Base-by-base conservation (phyloP, 805 yeast genomes). In the Maudiozyma turicensis region DNA sequence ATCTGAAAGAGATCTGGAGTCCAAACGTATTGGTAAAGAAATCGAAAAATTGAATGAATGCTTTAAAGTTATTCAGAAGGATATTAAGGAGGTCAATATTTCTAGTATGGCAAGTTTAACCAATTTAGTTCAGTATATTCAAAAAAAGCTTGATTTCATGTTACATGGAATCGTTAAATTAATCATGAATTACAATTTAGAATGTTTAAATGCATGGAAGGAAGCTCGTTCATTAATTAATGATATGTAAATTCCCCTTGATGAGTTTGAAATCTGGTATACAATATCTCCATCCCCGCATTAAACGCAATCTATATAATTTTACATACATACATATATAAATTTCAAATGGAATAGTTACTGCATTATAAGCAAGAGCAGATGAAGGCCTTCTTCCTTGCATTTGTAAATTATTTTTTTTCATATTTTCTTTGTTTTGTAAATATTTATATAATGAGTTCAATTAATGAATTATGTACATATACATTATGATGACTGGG, bases 41-140 rank as follows among this genome's bases (percentile, higher is more conserved):
- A 51, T 72, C 13, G 59, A 52, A 0, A 71, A 71, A 49, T 51
- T 73, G 31, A 64, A 67, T 14, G 74, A 72, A 37, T 72, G 76
- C 50, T 65, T 67, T 33, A 58, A 58, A 26, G 58, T 72, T 13
- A 63, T 69, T 1, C 51, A 62, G 7, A 63, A 58, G 43, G 77
- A 73, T 52, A 58, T 72, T 40, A 52, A 55, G 4, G 66, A 69
- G 38, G 69, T 73, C 0, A 66, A 70, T 48, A 47, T 48, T 3
- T 65, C 72, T 0, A 54, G 70, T 9, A 54, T 61, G 32, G 48
- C 46, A 1, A 70, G 70, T 47, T 51, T 69, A n/a, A 53, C 52
- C 3, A 53, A 56, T 35, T 48, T 69, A 26, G 44, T 67, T 5
- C 44, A 47, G 4, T 59, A 59, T 30, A 60, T 68, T 42, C 62